phyloP scores from a whole-genome alignment of 2,329 filamentous ascomycete species.

The Sclerotinia glacialis region DNA sequence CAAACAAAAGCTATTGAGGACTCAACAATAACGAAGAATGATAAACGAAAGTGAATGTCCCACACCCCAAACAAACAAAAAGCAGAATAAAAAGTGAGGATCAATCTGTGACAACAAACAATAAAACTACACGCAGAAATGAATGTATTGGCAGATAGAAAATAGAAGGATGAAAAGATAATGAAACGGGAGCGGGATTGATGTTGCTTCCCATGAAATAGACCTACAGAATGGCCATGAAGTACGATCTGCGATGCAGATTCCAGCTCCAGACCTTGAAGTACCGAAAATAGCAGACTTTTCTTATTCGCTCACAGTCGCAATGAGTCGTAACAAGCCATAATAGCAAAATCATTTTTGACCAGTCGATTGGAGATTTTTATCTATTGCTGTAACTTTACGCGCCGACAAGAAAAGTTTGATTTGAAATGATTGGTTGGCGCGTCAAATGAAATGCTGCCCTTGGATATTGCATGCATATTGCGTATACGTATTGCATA shows the following conservation, averaged over 20 bases:
- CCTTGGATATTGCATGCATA: neutral
- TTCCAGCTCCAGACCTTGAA: constrained; percentile 14
- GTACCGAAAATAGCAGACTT: constrained; percentile 28
- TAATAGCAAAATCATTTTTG: constrained; percentile 24
- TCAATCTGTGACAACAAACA: constrained; percentile 25
- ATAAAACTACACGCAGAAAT: constrained; percentile 18
- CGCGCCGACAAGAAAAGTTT: constrained; percentile 31
- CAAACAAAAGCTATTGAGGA: constrained; percentile 23
- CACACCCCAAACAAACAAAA: constrained; percentile 17
- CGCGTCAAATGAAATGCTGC: constrained; percentile 24
- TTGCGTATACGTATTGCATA: neutral
- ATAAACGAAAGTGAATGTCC: constrained; percentile 26
- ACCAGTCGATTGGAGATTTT: constrained; percentile 19
- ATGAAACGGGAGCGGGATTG: constrained; percentile 29
- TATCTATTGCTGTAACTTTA: constrained; percentile 34
- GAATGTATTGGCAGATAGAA: constrained; percentile 20
- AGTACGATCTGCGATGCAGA: constrained; percentile 24
- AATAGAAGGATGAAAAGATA: constrained; percentile 19
- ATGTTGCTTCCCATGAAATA: constrained; percentile 16
- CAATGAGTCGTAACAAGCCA: constrained; percentile 22
- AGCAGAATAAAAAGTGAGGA: constrained; percentile 11
- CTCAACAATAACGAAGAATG: constrained; percentile 24
- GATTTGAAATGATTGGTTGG: constrained; percentile 23
- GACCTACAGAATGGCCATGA: constrained; percentile 21
- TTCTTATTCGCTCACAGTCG: constrained; percentile 36